Conservation (phyloP, 225 moss, liverwort and hornwort genomes). For the Polytrichum formosum region DNA sequence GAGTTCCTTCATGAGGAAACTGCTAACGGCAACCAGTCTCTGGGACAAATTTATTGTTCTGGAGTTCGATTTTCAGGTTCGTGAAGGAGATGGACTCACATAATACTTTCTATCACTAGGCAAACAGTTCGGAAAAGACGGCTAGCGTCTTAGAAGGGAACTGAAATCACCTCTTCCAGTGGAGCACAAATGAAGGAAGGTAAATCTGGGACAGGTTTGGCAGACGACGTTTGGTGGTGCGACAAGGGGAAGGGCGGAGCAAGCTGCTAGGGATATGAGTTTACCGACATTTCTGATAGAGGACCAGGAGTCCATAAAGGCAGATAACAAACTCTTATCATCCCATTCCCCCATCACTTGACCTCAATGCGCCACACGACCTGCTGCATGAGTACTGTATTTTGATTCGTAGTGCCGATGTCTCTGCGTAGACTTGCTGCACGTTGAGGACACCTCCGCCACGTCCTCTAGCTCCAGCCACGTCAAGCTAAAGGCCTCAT, state of each 20-base stretch:
- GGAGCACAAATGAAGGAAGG: slow-evolving; percentile 7
- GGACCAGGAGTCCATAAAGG: slow-evolving; percentile 77
- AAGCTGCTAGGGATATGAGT: slow-evolving; percentile 61
- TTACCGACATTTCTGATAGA: slow-evolving; percentile 61
- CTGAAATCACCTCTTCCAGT: neutral
- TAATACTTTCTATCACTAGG: too few relatives aligned
- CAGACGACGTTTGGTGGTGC: slow-evolving; percentile 31
- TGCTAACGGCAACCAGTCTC: too few relatives aligned
- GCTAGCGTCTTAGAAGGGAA: too few relatives aligned
- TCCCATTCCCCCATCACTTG: slow-evolving; percentile 65
- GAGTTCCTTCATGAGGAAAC: too few relatives aligned
- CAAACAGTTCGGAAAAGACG: too few relatives aligned
- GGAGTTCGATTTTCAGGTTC: too few relatives aligned
- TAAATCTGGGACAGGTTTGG: neutral
- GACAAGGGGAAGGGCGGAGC: slow-evolving; percentile 29
- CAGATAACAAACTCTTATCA: slow-evolving; percentile 63
- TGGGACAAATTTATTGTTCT: too few relatives aligned
- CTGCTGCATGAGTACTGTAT: slow-evolving; percentile 23
- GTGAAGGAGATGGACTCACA: too few relatives aligned
- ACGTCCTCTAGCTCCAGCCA: slow-evolving; percentile 16
- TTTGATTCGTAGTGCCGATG: slow-evolving; percentile 7
- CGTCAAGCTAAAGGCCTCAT: slow-evolving; percentile 18
- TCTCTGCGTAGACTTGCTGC: slow-evolving; percentile 12
- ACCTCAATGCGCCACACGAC: slow-evolving; percentile 17
- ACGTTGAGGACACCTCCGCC: slow-evolving; percentile 9